Percentiles rank a stretch among this genome's conserved stretches.
Conservation (phyloP, 2,329 filamentous ascomycete species). For the Arthrobotrys conoides region DNA sequence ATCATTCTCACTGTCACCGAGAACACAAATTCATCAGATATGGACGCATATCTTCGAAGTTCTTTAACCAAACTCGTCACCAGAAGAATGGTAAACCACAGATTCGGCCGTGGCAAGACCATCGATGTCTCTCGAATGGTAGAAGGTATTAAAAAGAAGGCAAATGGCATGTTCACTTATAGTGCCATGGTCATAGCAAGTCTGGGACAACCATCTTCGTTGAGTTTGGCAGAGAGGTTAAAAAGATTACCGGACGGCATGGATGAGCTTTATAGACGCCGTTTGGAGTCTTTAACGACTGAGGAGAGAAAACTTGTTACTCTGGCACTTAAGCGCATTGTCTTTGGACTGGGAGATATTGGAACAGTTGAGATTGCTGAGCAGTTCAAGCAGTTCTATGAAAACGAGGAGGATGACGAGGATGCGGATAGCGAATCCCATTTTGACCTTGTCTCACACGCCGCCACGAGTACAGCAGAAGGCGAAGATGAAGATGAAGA, state of each 20-base stretch:
- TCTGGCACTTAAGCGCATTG: slow-evolving; percentile 51
- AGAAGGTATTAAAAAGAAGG: slow-evolving; percentile 57
- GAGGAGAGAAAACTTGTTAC: slow-evolving; percentile 56
- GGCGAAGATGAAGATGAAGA: slow-evolving; percentile 13
- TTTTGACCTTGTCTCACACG: slow-evolving; percentile 32
- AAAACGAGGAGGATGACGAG: slow-evolving; percentile 5
- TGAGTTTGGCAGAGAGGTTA: slow-evolving; percentile 47
- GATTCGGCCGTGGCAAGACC: slow-evolving; percentile 28
- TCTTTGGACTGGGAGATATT: slow-evolving; percentile 47
- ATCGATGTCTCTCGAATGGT: slow-evolving; percentile 56
- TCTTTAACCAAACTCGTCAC: slow-evolving; percentile 49
- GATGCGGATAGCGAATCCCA: slow-evolving; percentile 26
- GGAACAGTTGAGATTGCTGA: slow-evolving; percentile 58
- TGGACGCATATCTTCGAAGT: slow-evolving; percentile 47
- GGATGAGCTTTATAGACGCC: slow-evolving; percentile 54
- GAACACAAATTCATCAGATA: slow-evolving; percentile 54
- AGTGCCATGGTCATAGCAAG: slow-evolving; percentile 58
- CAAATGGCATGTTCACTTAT: slow-evolving; percentile 59
- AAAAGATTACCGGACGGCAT: slow-evolving; percentile 54
- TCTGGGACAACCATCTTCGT: slow-evolving; percentile 50
- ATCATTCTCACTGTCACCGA: slow-evolving; percentile 52
- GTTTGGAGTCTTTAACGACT: slow-evolving; percentile 44
- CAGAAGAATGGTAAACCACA: slow-evolving; percentile 50
- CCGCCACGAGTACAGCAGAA: not conserved
- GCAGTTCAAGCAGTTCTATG: slow-evolving; percentile 53